phyloP scores from a whole-genome alignment of 805 yeast species.

The Phaffomyces thermotolerans region DNA sequence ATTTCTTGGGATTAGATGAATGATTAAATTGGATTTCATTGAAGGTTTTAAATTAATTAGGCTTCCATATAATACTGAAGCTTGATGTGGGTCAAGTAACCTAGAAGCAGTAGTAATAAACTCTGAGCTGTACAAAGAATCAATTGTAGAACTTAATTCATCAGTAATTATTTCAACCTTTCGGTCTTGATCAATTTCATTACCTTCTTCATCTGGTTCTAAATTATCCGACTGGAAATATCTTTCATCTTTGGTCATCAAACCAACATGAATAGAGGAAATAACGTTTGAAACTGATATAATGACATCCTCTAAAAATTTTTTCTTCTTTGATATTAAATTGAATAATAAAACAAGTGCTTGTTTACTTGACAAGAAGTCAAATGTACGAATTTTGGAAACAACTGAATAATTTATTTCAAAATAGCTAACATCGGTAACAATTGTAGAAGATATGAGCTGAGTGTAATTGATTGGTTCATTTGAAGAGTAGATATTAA shows the following conservation, averaged over 20 bases:
- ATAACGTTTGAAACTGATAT: conserved; percentile 2
- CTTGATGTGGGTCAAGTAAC: conserved; percentile 13
- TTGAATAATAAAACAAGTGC: conserved; percentile 4
- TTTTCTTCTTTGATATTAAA: background rate
- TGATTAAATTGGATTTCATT: conserved; percentile 31
- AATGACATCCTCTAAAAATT: conserved; percentile 1
- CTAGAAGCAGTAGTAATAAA: conserved; percentile 23
- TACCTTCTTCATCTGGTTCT: conserved; percentile 1
- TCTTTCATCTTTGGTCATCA: conserved; percentile 7
- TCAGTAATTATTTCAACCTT: conserved; percentile 11
- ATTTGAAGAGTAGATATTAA: conserved; percentile 1
- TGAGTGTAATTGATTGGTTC: conserved; percentile 1
- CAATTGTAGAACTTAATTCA: conserved; percentile 6
- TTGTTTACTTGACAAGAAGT: background rate
- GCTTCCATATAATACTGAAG: conserved; percentile 23
- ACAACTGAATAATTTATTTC: background rate
- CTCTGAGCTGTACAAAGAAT: conserved; percentile 14
- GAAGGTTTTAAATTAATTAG: conserved; percentile 33
- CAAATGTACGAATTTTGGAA: background rate
- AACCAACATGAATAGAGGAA: conserved; percentile 6
- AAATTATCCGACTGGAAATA: background rate
- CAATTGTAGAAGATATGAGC: conserved; percentile 4
- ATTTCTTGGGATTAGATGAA: conserved; percentile 35
- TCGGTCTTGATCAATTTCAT: background rate
- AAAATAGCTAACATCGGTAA: conserved; percentile 4